These are phyloP conservation scores for Gynochthodes officinalis DNA, from an alignment of 257 asterid species.

Conservation along the genomic window DNA sequence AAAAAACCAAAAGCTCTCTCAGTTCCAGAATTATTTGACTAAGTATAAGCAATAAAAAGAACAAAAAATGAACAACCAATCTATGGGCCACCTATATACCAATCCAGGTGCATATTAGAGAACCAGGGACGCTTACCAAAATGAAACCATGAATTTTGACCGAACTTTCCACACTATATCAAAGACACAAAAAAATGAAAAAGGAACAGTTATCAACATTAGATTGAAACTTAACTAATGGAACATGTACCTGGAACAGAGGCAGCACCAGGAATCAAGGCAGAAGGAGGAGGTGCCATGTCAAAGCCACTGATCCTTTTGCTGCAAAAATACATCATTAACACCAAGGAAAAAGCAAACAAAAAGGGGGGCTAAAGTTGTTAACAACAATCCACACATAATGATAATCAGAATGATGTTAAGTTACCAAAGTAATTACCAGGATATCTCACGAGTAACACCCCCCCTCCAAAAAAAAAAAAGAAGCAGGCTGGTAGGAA, in stretches of 20 bases:
- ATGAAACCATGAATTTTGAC: slow-evolving; percentile 68
- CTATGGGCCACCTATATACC: slow-evolving; percentile 41
- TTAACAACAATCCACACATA: not conserved
- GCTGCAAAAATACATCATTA: slow-evolving; percentile 53
- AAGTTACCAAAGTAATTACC: not conserved
- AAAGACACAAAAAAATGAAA: slow-evolving; percentile 28
- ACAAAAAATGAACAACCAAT: slow-evolving; percentile 37
- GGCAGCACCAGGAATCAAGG: slow-evolving; percentile 49
- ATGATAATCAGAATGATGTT: not conserved
- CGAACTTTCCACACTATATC: slow-evolving; percentile 80
- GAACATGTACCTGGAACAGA: slow-evolving; percentile 50
- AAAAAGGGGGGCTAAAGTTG: slow-evolving; percentile 13
- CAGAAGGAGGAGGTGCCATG: slow-evolving; percentile 84
- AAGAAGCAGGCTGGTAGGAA: not conserved
- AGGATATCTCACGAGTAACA: not conserved
- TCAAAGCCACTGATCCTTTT: slow-evolving; percentile 97
- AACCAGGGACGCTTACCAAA: slow-evolving; percentile 81
- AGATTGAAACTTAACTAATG: slow-evolving; percentile 20
- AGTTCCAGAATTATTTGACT: slow-evolving; percentile 61
- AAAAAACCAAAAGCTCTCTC: slow-evolving; percentile 93
- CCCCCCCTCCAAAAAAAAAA: not conserved
- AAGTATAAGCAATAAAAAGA: slow-evolving; percentile 51
- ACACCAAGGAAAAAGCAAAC: slow-evolving; percentile 24
- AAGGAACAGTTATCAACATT: slow-evolving; percentile 36
- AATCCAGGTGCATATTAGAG: slow-evolving; percentile 38